These are phyloP conservation scores for Clitopilus passeckerianus DNA, from an alignment of 768 basidiomycete genomes.

Conservation along the genomic window DNA sequence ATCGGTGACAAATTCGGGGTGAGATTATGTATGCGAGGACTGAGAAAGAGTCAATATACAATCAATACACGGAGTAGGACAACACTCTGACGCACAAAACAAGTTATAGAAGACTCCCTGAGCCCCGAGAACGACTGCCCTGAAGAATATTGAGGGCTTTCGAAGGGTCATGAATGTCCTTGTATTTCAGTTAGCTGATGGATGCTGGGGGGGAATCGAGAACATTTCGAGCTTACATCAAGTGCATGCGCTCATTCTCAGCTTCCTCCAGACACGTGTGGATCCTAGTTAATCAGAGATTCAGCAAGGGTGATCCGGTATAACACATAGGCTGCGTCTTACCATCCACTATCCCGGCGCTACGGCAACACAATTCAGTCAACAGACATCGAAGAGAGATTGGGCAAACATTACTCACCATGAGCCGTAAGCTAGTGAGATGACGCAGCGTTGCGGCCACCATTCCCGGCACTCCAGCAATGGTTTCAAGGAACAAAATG, in stretches of 20 bases:
- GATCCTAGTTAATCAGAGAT: conserved; percentile 57
- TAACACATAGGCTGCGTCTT: conserved; percentile 6
- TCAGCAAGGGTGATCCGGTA: no score
- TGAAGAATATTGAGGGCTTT: conserved; percentile 76
- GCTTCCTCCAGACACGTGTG: conserved; percentile 92
- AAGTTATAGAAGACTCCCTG: conserved; percentile 91
- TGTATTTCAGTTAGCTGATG: conserved; percentile 10
- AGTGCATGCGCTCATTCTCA: conserved; percentile 96
- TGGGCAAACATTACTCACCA: conserved; percentile 44
- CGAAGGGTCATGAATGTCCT: conserved; percentile 96
- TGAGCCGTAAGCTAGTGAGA: conserved; percentile 79
- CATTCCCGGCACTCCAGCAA: conserved; percentile 97
- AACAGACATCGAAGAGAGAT: background rate
- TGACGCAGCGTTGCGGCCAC: conserved; percentile 88
- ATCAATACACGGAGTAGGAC: conserved; percentile 4
- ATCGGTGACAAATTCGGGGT: conserved; percentile 77
- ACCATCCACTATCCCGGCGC: conserved; percentile 53
- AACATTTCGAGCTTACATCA: conserved; percentile 57
- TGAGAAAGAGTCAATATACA: conserved; percentile 18
- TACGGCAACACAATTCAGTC: conserved; percentile 15
- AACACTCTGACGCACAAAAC: conserved; percentile 55
- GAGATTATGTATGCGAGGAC: conserved; percentile 78
- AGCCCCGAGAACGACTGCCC: conserved; percentile 78
- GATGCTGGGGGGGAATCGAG: background rate
- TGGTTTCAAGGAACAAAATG: conserved; percentile 68